A percentile compares a stretch with the other conserved stretches of the same genome.
Evolutionary conservation across 257 asterid species (phyloP).

Genomic region (Verbascum thapsus): DNA sequence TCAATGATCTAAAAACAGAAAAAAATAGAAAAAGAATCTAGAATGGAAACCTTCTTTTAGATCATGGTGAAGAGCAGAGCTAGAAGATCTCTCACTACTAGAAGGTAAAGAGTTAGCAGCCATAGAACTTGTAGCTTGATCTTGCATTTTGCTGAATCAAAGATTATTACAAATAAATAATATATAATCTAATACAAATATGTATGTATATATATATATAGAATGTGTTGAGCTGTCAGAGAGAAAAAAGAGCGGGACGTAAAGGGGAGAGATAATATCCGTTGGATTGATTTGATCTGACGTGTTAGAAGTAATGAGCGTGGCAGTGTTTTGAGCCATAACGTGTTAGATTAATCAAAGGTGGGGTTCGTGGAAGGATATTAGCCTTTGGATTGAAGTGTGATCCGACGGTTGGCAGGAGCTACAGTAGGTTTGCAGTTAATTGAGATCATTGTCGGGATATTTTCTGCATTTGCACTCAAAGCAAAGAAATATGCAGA

Average conservation of each 20-base stretch:
- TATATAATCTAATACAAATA: no score
- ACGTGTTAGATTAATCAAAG: conserved; percentile 69
- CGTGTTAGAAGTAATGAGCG: conserved; percentile 41
- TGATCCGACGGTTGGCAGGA: conserved; percentile 35
- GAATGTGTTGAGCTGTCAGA: conserved; percentile 36
- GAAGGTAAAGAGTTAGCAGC: conserved; percentile 84
- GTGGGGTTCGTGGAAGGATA: conserved; percentile 53
- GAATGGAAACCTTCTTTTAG: conserved; percentile 65
- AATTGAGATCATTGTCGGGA: conserved; percentile 32
- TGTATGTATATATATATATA: no score
- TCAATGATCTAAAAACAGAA: conserved; percentile 18
- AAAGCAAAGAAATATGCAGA: no score
- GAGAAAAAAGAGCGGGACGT: conserved; percentile 70
- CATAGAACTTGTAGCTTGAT: conserved; percentile 78
- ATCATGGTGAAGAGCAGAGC: conserved; percentile 78
- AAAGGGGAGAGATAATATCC: conserved; percentile 48
- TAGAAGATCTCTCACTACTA: conserved; percentile 94
- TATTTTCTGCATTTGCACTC: neutral
- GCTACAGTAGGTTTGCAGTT: conserved; percentile 34
- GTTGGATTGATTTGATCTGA: conserved; percentile 58
- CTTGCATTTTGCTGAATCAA: conserved; percentile 87
- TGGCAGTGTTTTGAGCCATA: conserved; percentile 73
- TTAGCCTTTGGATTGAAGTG: conserved; percentile 35
- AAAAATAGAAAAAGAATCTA: neutral
- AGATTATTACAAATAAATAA: no score